Conservation (phyloP, 2,329 filamentous ascomycete genomes). For the Cordyceps militaris region DNA sequence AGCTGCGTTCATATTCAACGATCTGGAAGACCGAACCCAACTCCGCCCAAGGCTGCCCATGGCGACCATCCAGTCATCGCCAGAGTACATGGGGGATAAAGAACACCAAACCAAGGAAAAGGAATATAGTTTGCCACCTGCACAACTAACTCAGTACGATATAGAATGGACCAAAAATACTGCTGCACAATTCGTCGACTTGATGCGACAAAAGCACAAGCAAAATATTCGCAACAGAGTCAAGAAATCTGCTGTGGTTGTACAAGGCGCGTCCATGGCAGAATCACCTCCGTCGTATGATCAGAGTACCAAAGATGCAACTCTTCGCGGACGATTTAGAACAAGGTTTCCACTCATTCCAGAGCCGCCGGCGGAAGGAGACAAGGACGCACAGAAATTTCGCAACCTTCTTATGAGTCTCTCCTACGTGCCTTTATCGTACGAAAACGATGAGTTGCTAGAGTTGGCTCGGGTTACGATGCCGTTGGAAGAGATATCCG, state of each 20-base stretch:
- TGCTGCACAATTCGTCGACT: neutral
- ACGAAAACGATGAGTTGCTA: conserved; percentile 89
- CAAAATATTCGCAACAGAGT: neutral
- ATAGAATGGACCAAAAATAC: neutral
- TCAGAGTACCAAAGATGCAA: neutral
- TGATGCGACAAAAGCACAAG: neutral
- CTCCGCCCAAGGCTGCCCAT: neutral
- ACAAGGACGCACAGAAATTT: conserved; percentile 65
- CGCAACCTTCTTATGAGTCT: conserved; percentile 76
- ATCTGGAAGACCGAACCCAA: neutral
- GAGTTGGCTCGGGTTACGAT: conserved; percentile 85
- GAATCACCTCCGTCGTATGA: neutral
- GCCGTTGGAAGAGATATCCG: conserved; percentile 83
- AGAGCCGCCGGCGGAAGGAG: conserved; percentile 58
- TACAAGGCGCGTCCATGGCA: neutral
- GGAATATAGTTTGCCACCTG: neutral
- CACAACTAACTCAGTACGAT: neutral
- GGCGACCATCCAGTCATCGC: neutral
- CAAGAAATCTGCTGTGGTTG: neutral
- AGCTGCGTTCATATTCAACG: neutral
- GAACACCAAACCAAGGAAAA: neutral
- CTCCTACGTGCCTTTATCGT: conserved; percentile 43
- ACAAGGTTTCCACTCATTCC: conserved; percentile 53
- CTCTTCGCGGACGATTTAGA: conserved; percentile 22
- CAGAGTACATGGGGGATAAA: neutral